Percentiles rank a stretch among this genome's conserved stretches.
phyloP scores from a whole-genome alignment of 2,329 filamentous ascomycete genomes.

The Aspergillus puulaauensis region DNA sequence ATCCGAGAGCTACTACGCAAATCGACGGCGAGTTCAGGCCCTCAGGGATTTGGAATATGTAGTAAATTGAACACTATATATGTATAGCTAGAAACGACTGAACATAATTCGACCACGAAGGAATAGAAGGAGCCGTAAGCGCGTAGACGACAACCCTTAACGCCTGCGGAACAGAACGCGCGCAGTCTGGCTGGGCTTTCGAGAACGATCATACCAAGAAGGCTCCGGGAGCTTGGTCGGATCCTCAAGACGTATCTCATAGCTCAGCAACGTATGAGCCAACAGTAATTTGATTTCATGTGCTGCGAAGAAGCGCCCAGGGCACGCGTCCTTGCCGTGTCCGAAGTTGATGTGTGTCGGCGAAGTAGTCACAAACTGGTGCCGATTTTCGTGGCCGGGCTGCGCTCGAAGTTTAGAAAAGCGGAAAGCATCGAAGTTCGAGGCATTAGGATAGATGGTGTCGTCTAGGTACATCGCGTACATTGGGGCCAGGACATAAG shows the following conservation, averaged over 20 bases:
- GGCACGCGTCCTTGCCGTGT: slow-evolving; percentile 32
- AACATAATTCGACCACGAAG: no score
- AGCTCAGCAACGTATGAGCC: not conserved
- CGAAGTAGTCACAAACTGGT: slow-evolving; percentile 14
- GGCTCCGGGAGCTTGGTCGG: not conserved
- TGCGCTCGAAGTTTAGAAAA: slow-evolving; percentile 7
- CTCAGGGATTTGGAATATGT: no score
- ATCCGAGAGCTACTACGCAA: no score
- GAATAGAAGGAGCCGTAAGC: no score
- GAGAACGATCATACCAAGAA: not conserved
- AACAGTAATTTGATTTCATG: slow-evolving; percentile 28
- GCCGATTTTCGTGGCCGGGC: slow-evolving; percentile 12
- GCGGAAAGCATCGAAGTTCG: slow-evolving; percentile 18
- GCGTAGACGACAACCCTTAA: no score
- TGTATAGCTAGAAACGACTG: no score
- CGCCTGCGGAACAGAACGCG: not conserved
- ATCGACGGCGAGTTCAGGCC: no score
- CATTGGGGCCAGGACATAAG: slow-evolving; percentile 16
- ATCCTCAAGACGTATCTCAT: not conserved
- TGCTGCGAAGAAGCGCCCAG: slow-evolving; percentile 34
- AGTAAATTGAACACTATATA: no score
- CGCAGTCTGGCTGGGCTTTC: not conserved
- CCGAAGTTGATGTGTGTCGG: slow-evolving; percentile 23
- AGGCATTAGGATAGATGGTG: slow-evolving; percentile 13
- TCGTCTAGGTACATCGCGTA: slow-evolving; percentile 19